Conservation (phyloP, 306 rosid genomes). For the Astragalus glycyphyllos region DNA sequence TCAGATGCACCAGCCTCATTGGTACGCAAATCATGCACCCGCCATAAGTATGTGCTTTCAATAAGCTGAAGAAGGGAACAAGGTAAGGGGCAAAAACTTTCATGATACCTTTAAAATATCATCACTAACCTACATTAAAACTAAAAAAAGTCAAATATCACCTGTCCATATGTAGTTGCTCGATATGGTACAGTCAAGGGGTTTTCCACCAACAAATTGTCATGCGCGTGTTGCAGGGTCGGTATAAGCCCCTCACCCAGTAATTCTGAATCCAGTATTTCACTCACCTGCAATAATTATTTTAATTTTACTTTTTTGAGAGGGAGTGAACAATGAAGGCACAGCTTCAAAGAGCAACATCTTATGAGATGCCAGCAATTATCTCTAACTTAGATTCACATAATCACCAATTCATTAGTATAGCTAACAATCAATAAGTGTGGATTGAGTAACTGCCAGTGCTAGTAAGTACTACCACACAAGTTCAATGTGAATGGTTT, state of each 20-base stretch:
- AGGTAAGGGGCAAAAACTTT: slow-evolving; percentile 7
- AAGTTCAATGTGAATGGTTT: not conserved
- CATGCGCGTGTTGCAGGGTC: slow-evolving; percentile 87
- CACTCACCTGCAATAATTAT: slow-evolving; percentile 73
- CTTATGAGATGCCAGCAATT: slow-evolving; percentile 8
- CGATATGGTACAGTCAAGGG: slow-evolving; percentile 78
- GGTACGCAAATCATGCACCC: slow-evolving; percentile 75
- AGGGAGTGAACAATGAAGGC: not conserved
- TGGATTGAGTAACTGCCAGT: not conserved
- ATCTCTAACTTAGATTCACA: slow-evolving; percentile 18
- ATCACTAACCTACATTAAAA: slow-evolving; percentile 7
- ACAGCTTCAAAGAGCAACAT: slow-evolving; percentile 5
- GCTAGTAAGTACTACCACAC: not conserved
- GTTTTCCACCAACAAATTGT: slow-evolving; percentile 71
- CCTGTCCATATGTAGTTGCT: slow-evolving; percentile 91
- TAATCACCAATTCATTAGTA: slow-evolving; percentile 24
- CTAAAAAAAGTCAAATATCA: slow-evolving; percentile 25
- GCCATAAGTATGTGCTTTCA: slow-evolving; percentile 75
- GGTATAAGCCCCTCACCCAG: slow-evolving; percentile 98
- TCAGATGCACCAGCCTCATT: slow-evolving; percentile 65
- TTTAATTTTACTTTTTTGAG: not conserved
- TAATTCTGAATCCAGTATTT: slow-evolving; percentile 90
- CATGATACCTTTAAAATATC: slow-evolving; percentile 22
- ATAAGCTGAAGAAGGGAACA: slow-evolving; percentile 63
- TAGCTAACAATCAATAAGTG: not conserved